A percentile compares a stretch with the other conserved stretches of the same genome.
phyloP scores from a whole-genome alignment of 163 green algal genomes.

The Scenedesmus sp. region DNA sequence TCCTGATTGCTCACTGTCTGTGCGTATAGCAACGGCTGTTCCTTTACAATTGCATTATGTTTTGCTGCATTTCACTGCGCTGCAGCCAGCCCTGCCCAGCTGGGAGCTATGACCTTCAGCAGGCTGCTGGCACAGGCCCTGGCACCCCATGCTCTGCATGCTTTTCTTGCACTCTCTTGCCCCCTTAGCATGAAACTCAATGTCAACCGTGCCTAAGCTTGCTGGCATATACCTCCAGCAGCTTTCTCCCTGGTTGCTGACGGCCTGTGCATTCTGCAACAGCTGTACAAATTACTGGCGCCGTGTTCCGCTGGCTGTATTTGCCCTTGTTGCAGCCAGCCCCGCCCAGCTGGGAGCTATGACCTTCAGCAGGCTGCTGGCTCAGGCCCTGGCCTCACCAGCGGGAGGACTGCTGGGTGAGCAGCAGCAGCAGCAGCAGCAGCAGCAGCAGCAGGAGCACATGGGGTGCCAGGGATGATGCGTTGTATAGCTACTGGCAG shows the following conservation, averaged over 20 bases:
- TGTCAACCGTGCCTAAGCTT: too few species aligned
- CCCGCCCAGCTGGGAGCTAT: conserved; percentile 74
- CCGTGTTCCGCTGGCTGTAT: not conserved
- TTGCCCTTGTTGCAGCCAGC: conserved; percentile 44
- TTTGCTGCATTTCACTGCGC: not conserved
- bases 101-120: conserved; percentile 72
- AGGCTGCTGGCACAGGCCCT: conserved; percentile 71
- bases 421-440: conserved; percentile 9
- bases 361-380: conserved; percentile 69
- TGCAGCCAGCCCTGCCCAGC: conserved; percentile 67
- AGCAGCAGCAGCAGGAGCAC: not conserved
- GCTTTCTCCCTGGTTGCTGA: not conserved
- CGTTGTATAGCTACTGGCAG: too few species aligned
- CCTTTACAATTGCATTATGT: not conserved
- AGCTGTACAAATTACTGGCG: not conserved
- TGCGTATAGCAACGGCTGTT: too few species aligned
- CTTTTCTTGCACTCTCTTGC: too few species aligned
- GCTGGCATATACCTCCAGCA: too few species aligned
- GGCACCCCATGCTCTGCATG: conserved; percentile 49
- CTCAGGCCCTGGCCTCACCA: conserved; percentile 73
- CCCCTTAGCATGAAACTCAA: too few species aligned
- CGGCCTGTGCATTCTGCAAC: not conserved
- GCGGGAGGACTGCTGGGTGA: conserved; percentile 66
- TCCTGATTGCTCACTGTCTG: too few species aligned
- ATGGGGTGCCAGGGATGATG: too few species aligned